These are phyloP conservation scores for Mayamaea pseudoterrestris DNA, from an alignment of 108 stramenopile genomes.

Conservation along the genomic window DNA sequence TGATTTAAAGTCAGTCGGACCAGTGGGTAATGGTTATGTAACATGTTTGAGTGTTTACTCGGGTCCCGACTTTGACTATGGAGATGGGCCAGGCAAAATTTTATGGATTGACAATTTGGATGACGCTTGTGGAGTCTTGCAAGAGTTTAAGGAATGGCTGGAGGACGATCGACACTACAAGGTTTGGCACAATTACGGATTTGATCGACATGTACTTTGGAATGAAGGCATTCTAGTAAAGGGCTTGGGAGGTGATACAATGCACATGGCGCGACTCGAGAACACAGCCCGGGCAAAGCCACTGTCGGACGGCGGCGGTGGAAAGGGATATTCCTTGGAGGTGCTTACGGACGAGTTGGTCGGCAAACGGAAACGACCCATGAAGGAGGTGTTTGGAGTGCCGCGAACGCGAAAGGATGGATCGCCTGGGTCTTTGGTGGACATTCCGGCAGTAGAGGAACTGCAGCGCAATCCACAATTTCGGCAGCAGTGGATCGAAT, in stretches of 20 bases:
- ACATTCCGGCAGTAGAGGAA: slow-evolving; percentile 77
- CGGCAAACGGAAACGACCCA: slow-evolving; percentile 61
- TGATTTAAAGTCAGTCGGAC: slow-evolving; percentile 72
- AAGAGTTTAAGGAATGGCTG: slow-evolving; percentile 82
- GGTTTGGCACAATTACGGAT: slow-evolving; percentile 98
- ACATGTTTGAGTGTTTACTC: slow-evolving; percentile 87
- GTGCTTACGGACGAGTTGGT: slow-evolving; percentile 67
- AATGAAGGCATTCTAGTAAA: slow-evolving; percentile 84
- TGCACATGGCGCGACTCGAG: slow-evolving; percentile 98
- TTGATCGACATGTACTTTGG: slow-evolving; percentile 96
- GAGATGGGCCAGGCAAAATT: slow-evolving; percentile 55
- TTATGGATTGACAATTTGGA: slow-evolving; percentile 91
- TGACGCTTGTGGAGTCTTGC: slow-evolving; percentile 68
- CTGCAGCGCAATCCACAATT: slow-evolving; percentile 67
- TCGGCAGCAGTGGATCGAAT: slow-evolving; percentile 74
- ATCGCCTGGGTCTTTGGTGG: slow-evolving; percentile 52
- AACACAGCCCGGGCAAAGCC: slow-evolving; percentile 56
- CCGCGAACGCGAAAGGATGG: slow-evolving; percentile 79
- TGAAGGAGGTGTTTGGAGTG: slow-evolving; percentile 94
- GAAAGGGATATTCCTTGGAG: slow-evolving; percentile 78
- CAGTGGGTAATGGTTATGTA: slow-evolving; percentile 94
- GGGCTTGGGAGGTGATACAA: slow-evolving; percentile 93
- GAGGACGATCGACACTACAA: slow-evolving; percentile 61
- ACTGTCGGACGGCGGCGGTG: slow-evolving; percentile 13
- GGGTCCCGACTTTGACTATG: slow-evolving; percentile 88